phyloP scores from a whole-genome alignment of 139 green algal species.

The Dunaliella primolecta region DNA sequence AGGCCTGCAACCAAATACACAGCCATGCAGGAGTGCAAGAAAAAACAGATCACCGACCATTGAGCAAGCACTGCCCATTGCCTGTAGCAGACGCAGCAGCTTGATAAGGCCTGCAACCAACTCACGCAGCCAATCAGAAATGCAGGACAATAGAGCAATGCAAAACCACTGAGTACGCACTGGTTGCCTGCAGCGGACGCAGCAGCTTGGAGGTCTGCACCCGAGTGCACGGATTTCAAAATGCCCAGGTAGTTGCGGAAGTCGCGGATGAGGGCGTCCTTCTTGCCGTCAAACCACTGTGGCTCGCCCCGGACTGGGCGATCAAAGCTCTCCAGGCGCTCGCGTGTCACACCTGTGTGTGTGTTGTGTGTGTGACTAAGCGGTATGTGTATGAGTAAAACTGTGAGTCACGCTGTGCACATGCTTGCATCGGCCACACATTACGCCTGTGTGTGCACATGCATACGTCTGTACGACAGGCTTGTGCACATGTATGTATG shows the following conservation, averaged over 20 bases:
- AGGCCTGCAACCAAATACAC: slow-evolving; percentile 85
- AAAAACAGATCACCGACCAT: no score
- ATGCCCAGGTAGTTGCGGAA: slow-evolving; percentile 94
- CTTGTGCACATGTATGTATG: no score
- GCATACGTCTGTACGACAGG: neutral
- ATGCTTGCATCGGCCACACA: no score
- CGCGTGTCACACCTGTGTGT: slow-evolving; percentile 68
- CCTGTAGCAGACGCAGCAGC: no score
- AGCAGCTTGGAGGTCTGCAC: slow-evolving; percentile 76
- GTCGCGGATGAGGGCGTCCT: slow-evolving; percentile 82
- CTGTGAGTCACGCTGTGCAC: neutral
- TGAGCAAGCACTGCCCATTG: no score
- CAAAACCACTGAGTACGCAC: no score
- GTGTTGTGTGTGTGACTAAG: neutral
- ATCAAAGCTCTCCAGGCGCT: slow-evolving; percentile 92
- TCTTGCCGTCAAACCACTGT: slow-evolving; percentile 79
- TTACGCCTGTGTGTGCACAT: neutral
- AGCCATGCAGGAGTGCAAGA: no score
- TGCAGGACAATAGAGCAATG: no score
- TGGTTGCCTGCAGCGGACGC: slow-evolving; percentile 40
- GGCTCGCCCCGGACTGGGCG: slow-evolving; percentile 83
- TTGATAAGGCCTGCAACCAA: no score
- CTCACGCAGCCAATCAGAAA: no score
- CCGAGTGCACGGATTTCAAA: slow-evolving; percentile 87
- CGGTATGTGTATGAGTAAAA: neutral